Conservation (phyloP, 2,329 filamentous ascomycete species). For the Kalaharituber pfeilii region DNA sequence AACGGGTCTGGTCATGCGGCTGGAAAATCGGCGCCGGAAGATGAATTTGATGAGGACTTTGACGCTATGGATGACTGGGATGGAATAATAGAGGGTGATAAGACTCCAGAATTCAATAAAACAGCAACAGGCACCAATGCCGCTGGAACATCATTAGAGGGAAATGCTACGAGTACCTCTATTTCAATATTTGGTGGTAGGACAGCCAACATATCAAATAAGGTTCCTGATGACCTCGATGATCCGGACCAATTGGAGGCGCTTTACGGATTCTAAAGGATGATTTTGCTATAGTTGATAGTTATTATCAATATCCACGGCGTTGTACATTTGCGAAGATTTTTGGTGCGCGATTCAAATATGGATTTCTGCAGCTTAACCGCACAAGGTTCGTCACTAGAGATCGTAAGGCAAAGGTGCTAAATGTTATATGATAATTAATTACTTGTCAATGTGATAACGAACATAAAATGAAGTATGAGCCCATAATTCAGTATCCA, state of each 20-base stretch:
- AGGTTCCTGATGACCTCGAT: constrained; percentile 24
- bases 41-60: constrained; percentile 10
- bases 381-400: too few species aligned
- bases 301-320: too few species aligned
- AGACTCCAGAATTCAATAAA: neutral
- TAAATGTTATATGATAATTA: too few species aligned
- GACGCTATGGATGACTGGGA: constrained; percentile 34
- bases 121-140: neutral
- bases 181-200: constrained; percentile 13
- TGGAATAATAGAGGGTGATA: constrained; percentile 32
- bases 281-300: too few species aligned
- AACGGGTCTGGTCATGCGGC: constrained; percentile 6
- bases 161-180: neutral
- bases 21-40: neutral
- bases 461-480: too few species aligned
- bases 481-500: too few species aligned
- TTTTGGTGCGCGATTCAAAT: too few species aligned
- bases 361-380: too few species aligned
- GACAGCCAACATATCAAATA: neutral
- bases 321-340: too few species aligned
- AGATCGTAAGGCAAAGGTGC: too few species aligned
- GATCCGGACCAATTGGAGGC: constrained; percentile 49
- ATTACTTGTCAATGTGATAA: too few species aligned
- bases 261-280: constrained; percentile 32
- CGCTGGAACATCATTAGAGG: neutral